Evolutionary conservation across 306 rosid species (phyloP).

Genomic region (Acacia melanoxylon): DNA sequence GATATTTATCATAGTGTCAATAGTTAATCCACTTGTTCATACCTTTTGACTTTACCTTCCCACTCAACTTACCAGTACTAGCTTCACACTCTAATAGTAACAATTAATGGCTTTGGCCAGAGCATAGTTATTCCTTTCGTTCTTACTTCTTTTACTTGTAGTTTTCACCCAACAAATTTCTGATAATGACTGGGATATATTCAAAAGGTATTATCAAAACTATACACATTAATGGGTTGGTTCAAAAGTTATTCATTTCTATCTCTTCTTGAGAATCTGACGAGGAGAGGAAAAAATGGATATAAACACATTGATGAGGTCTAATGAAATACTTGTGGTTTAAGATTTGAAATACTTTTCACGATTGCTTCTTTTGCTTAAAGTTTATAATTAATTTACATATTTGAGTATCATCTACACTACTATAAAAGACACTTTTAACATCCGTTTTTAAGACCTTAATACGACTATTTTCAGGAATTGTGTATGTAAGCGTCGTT

Average conservation of each 20-base stretch:
- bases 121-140: not conserved
- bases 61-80: not conserved
- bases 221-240: constrained; percentile 12
- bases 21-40: constrained; percentile 18
- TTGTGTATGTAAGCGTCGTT: too few relatives aligned
- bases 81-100: not conserved
- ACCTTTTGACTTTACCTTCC: not conserved
- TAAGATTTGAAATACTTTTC: not conserved
- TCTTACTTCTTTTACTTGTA: not conserved
- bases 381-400: not conserved
- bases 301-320: too few relatives aligned
- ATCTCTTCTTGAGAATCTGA: not conserved
- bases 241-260: constrained; percentile 14
- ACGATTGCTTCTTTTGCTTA: not conserved
- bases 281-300: too few relatives aligned
- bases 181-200: not conserved
- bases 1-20: constrained; percentile 27
- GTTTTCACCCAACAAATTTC: constrained; percentile 18
- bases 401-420: not conserved
- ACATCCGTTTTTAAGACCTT: too few relatives aligned
- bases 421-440: too few relatives aligned
- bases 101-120: not conserved
- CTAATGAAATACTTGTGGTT: not conserved
- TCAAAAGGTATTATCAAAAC: not conserved
- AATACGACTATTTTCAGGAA: too few relatives aligned